Evolutionary conservation across 2,329 filamentous ascomycete genomes (phyloP).

Genomic region (Macrophomina phaseolina): DNA sequence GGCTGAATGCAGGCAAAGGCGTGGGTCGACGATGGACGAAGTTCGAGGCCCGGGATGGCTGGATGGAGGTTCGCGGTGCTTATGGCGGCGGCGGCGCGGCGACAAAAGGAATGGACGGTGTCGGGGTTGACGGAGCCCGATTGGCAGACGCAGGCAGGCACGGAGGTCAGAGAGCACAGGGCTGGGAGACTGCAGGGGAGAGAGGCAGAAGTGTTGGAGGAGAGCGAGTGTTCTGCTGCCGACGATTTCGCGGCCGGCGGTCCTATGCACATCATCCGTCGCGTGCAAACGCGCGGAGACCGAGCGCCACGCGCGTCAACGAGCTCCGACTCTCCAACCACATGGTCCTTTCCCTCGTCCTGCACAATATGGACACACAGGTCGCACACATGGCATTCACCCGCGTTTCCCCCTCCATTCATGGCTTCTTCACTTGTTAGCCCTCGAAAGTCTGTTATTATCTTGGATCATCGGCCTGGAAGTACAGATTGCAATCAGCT

Average conservation of each 20-base stretch:
- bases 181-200: background rate
- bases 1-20: background rate
- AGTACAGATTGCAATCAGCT: too few species aligned
- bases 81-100: background rate
- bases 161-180: background rate
- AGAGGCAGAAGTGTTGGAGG: conserved; percentile 10
- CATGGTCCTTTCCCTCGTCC: background rate
- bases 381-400: background rate
- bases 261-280: conserved; percentile 13
- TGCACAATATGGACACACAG: background rate
- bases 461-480: too few species aligned
- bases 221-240: background rate
- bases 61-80: background rate
- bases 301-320: conserved; percentile 23
- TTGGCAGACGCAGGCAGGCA: background rate
- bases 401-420: background rate
- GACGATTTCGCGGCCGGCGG: conserved; percentile 13
- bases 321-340: background rate
- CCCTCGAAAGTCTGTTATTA: too few species aligned
- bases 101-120: conserved; percentile 16
- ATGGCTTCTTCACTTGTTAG: too few species aligned
- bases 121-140: background rate
- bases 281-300: conserved; percentile 16
- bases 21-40: background rate
- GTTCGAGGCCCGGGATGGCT: background rate